Evolutionary conservation across 306 rosid genomes (phyloP).

Genomic region (Adenanthera pavonina): DNA sequence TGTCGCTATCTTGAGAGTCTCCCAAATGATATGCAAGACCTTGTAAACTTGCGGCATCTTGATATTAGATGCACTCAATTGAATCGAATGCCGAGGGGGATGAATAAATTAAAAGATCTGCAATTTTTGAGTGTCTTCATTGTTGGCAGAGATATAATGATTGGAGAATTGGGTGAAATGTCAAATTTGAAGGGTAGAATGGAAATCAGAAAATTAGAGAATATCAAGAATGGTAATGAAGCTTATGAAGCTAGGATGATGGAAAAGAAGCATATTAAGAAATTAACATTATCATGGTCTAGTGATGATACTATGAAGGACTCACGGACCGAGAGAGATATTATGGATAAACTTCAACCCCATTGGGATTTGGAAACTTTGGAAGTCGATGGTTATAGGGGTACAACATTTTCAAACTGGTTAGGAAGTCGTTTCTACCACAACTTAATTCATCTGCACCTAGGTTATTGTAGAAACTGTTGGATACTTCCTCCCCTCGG

Average conservation of each 20-base stretch:
- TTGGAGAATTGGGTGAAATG: background rate
- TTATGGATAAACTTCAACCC: background rate
- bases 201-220: background rate
- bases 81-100: background rate
- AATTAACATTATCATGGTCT: background rate
- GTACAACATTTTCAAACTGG: conserved; percentile 11
- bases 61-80: background rate
- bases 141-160: background rate
- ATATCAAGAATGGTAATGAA: background rate
- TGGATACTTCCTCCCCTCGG: conserved; percentile 19
- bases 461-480: background rate
- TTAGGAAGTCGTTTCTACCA: background rate
- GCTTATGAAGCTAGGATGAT: background rate
- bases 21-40: background rate
- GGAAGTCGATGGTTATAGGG: background rate
- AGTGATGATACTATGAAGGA: background rate
- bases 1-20: background rate
- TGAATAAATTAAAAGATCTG: background rate
- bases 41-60: background rate
- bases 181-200: background rate
- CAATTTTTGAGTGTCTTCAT: background rate
- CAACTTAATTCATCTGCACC: background rate
- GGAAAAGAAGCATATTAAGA: background rate
- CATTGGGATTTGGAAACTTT: background rate
- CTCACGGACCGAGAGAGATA: background rate